These are phyloP conservation scores for Russula ochroleuca DNA, from an alignment of 768 basidiomycete species.

Conservation along the genomic window DNA sequence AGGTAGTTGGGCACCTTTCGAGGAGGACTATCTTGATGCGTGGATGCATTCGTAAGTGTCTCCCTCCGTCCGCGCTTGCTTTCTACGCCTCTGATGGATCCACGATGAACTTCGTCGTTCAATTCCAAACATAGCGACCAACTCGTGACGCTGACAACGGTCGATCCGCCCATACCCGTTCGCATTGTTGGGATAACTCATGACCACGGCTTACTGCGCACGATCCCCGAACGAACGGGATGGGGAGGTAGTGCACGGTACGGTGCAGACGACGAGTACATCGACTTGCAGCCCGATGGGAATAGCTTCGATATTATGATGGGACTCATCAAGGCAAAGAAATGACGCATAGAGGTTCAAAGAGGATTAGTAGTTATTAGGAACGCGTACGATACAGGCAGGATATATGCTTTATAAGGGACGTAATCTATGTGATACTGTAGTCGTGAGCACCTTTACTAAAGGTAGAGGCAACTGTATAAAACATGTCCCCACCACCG, in stretches of 20 bases:
- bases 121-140: constrained; percentile 54
- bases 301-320: constrained; percentile 96
- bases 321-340: constrained; percentile 67
- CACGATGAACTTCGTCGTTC: too few species aligned
- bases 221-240: constrained; percentile 53
- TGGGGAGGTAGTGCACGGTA: constrained; percentile 29
- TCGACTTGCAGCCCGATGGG: constrained; percentile 94
- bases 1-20: constrained; percentile 78
- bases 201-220: constrained; percentile 84
- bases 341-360: constrained; percentile 13
- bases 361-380: background rate
- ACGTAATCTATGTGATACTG: too few species aligned
- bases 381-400: background rate
- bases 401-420: too few species aligned
- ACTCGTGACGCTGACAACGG: constrained; percentile 75
- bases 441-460: too few species aligned
- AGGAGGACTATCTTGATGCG: constrained; percentile 66
- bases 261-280: constrained; percentile 44
- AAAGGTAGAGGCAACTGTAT: too few species aligned
- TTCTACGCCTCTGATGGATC: background rate
- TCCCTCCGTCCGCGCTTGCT: background rate
- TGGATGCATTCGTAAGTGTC: constrained; percentile 95
- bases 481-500: too few species aligned
- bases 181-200: constrained; percentile 82
- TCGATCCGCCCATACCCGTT: constrained; percentile 60